These are phyloP conservation scores for Symbiodinium natans DNA, from an alignment of 73 alveolate species.

Conservation along the genomic window DNA sequence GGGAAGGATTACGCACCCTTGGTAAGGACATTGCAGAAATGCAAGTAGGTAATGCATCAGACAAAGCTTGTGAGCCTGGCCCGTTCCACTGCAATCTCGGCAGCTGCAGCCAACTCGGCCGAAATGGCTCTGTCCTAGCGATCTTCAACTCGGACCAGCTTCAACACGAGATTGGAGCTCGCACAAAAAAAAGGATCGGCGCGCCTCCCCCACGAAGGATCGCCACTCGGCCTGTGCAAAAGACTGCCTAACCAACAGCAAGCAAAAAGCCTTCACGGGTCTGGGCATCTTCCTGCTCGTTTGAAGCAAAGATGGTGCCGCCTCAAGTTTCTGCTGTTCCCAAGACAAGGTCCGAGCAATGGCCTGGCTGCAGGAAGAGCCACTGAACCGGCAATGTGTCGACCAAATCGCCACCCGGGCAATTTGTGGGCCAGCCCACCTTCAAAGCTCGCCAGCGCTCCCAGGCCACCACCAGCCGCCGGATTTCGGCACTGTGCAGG, in stretches of 20 bases:
- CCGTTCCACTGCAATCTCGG: not conserved
- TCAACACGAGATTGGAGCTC: not conserved
- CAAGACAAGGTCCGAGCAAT: not conserved
- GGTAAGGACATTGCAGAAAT: not conserved
- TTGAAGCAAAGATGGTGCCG: not conserved
- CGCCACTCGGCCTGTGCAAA: not conserved
- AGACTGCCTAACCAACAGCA: no score
- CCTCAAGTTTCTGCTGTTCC: constrained; percentile 9
- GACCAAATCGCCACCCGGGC: no score
- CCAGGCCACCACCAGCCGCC: not conserved
- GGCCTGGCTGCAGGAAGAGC: not conserved
- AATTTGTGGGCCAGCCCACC: not conserved
- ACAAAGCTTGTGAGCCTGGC: not conserved
- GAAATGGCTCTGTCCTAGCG: not conserved
- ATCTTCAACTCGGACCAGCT: not conserved
- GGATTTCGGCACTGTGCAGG: not conserved
- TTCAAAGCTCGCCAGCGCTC: not conserved
- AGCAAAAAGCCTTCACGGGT: not conserved
- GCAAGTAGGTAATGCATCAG: not conserved
- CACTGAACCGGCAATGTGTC: no score
- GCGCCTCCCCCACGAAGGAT: not conserved
- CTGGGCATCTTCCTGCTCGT: not conserved
- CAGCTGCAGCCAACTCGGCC: not conserved
- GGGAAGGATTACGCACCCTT: no score
- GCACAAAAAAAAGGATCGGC: not conserved